A percentile compares a stretch with the other conserved stretches of the same genome.
These are phyloP conservation scores for Madurella fahalii DNA, from an alignment of 2,329 filamentous ascomycete genomes.

Conservation along the genomic window DNA sequence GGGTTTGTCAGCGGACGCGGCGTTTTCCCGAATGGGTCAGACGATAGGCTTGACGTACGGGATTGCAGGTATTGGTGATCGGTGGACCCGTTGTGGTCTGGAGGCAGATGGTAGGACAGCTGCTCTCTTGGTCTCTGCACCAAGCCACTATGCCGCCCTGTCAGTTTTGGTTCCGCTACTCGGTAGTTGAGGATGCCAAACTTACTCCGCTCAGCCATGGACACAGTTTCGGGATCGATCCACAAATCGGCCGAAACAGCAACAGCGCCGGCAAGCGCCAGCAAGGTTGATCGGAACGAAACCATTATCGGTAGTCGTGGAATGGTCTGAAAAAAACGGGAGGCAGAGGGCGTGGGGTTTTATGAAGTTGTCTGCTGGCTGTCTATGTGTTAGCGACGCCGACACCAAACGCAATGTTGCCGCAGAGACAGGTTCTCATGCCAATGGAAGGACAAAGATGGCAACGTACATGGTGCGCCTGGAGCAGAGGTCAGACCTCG, in stretches of 20 bases:
- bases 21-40: not conserved
- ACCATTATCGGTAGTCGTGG: slow-evolving; percentile 41
- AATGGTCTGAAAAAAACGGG: not conserved
- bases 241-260: slow-evolving; percentile 53
- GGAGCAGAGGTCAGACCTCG: not conserved
- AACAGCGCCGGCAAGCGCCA: slow-evolving; percentile 53
- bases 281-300: slow-evolving; percentile 48
- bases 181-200: slow-evolving; percentile 6
- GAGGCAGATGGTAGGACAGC: slow-evolving; percentile 69
- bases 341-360: not conserved
- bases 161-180: slow-evolving; percentile 2
- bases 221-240: slow-evolving; percentile 61
- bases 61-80: slow-evolving; percentile 61
- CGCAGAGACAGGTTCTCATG: slow-evolving; percentile 11
- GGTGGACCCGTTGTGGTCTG: slow-evolving; percentile 52
- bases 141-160: slow-evolving; percentile 47
- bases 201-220: slow-evolving; percentile 50
- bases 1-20: not conserved
- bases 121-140: slow-evolving; percentile 59
- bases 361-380: slow-evolving; percentile 7
- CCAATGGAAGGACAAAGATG: not conserved
- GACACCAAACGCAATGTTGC: slow-evolving; percentile 6
- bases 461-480: slow-evolving; percentile 5
- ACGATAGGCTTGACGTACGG: slow-evolving; percentile 43
- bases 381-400: slow-evolving; percentile 6